These are phyloP conservation scores for Tilletia setariae DNA, from an alignment of 1,284 basidiomycete species.

Conservation along the genomic window DNA sequence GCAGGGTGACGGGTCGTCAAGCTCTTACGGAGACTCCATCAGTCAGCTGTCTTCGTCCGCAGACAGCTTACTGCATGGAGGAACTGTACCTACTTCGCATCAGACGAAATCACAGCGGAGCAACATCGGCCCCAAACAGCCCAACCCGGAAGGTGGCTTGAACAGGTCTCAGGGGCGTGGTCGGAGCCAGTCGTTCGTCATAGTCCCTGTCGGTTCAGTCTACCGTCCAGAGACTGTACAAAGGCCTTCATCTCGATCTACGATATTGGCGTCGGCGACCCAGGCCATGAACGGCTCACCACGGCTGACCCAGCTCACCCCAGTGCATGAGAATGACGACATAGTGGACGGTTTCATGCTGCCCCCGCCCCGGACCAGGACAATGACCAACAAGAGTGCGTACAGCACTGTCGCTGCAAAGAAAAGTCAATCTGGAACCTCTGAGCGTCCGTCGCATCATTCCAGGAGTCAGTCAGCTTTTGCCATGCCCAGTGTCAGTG, in stretches of 20 bases:
- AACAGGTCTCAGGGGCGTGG: too few relatives aligned
- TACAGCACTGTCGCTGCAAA: not conserved
- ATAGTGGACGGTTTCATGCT: not conserved
- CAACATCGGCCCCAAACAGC: too few relatives aligned
- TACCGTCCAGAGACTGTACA: not conserved
- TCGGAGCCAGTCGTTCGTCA: too few relatives aligned
- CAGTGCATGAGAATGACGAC: slow-evolving; percentile 8
- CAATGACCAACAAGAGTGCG: not conserved
- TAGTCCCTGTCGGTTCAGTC: too few relatives aligned
- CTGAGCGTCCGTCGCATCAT: not conserved
- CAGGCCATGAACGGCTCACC: slow-evolving; percentile 5
- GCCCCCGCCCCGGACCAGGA: not conserved
- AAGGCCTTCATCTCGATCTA: not conserved
- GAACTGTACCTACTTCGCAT: too few relatives aligned
- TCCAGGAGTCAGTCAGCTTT: not conserved
- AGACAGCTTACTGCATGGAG: too few relatives aligned
- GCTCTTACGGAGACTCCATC: too few relatives aligned
- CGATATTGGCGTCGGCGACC: not conserved
- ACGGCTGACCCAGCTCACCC: not conserved
- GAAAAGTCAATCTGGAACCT: not conserved
- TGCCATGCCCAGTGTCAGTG: not conserved
- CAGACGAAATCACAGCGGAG: too few relatives aligned
- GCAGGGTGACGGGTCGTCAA: too few relatives aligned
- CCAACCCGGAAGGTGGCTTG: too few relatives aligned
- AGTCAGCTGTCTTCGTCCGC: too few relatives aligned